phyloP scores from a whole-genome alignment of 2,329 filamentous ascomycete species.

The Rhexocercosporidium sp. region DNA sequence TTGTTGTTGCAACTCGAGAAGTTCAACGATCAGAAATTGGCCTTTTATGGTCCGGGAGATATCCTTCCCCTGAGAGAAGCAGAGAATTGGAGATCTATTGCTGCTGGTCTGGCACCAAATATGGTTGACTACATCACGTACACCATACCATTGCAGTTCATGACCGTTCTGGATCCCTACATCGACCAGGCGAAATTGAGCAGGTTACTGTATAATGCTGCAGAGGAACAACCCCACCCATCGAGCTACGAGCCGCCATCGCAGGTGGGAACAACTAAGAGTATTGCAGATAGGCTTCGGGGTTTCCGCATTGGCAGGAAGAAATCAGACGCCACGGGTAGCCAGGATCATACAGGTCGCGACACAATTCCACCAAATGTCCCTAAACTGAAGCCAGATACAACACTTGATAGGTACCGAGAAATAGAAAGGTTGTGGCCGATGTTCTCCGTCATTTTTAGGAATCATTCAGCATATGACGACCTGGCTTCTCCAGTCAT shows the following conservation, averaged over 20 bases:
- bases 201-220: background rate
- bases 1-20: background rate
- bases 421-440: background rate
- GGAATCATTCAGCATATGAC: background rate
- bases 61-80: background rate
- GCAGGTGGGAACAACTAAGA: background rate
- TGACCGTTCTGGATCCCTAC: background rate
- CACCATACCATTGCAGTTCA: background rate
- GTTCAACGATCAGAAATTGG: background rate
- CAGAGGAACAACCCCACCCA: background rate
- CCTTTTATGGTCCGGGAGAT: background rate
- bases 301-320: background rate
- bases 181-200: background rate
- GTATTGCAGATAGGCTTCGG: background rate
- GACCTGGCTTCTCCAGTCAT: background rate
- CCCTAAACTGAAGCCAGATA: background rate
- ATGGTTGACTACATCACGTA: conserved; percentile 5
- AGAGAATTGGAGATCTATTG: background rate
- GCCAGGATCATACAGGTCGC: background rate
- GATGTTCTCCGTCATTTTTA: background rate
- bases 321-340: background rate
- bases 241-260: background rate
- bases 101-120: background rate
- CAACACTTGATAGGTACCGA: background rate
- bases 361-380: background rate